Evolutionary conservation across 1,284 basidiomycete genomes (phyloP), one percentile per base, ranked within the genome.

Genomic region (Cerioporus squamosus): DNA sequence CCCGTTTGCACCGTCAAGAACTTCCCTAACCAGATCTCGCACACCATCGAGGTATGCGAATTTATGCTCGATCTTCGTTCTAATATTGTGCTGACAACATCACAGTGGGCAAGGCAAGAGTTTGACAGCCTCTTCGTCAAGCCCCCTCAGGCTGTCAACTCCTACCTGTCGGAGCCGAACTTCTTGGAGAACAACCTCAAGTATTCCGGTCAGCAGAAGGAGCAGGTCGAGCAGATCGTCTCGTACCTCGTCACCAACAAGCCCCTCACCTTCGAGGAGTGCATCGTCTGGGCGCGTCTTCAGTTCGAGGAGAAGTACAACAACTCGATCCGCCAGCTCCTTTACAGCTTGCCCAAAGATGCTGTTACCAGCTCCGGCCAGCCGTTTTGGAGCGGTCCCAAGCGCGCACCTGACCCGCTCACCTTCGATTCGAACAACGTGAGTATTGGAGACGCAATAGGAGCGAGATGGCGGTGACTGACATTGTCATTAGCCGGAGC

Each of bases 1-100:
- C 94, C 98, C 10, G 94, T 94, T 42, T 99, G 98, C 77, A 99
- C 97, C 9, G 93, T 99, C 71, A 99, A 98, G 80, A 98, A 95
- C 78, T 99, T 99, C 86, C 97, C 97, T 29, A 98, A 99, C 74
- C 90, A 92, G 36, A 99, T 99, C 67, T 91, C 95, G 68, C 97
- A 99, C 78, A 98, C 97, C n/a, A 99, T 99, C 65, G 93, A 97
- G 81, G 91, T 91, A 67, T 62, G 77, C 60, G 24, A 38, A 15
- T 36, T 36, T 10, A 36, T 14, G 10, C 33, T 15, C 12, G 12
- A 1, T 36, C 12, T 10, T 10, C 33, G 6, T 14, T 36, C 9
- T 15, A 10, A 36, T 12, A 15, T 42, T 5, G 33, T 59, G 54
- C 55, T 65, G n/a, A 62, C 57, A 10, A 1, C 33, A 31, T 18